phyloP scores from a whole-genome alignment of 768 basidiomycete genomes.

The Lepiota brunneoincarnata region DNA sequence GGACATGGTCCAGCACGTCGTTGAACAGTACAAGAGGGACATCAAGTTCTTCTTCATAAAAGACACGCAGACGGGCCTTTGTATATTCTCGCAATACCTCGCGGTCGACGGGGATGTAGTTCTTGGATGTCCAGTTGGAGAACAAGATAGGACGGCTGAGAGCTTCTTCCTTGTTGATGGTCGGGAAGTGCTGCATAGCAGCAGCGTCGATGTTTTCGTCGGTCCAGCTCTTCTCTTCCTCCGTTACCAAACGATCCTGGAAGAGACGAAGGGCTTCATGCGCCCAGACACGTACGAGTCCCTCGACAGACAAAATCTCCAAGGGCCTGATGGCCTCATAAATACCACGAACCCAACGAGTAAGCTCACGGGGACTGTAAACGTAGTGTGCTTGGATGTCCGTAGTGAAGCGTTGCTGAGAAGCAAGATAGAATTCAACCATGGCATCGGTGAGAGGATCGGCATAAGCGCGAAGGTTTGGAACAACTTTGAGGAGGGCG shows the following conservation, averaged over 20 bases:
- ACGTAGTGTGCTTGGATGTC: constrained; percentile 99
- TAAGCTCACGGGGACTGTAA: constrained; percentile 98
- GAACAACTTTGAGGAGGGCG: constrained; percentile 92
- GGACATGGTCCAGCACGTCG: constrained; percentile 95
- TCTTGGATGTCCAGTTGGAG: constrained; percentile 98
- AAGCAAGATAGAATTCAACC: constrained; percentile 93
- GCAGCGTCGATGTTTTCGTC: constrained; percentile 85
- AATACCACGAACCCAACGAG: constrained; percentile 95
- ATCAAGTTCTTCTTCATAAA: constrained; percentile 98
- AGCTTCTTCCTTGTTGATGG: constrained; percentile 84
- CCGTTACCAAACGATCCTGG: constrained; percentile 93
- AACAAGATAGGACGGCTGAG: constrained; percentile 88
- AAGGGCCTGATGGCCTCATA: constrained; percentile 95
- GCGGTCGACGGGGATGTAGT: constrained; percentile 94
- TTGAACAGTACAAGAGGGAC: constrained; percentile 98
- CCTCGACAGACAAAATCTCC: constrained; percentile 91
- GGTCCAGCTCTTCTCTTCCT: constrained; percentile 93
- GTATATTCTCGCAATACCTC: constrained; percentile 93
- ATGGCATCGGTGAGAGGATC: constrained; percentile 96
- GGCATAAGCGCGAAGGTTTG: constrained; percentile 87
- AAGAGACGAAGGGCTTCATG: constrained; percentile 97
- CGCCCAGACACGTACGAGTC: constrained; percentile 95
- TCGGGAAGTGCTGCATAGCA: constrained; percentile 91
- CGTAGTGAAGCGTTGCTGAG: constrained; percentile 92
- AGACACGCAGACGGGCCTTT: constrained; percentile 94